Evolutionary conservation across 352 stramenopile genomes (phyloP).

Genomic region (Hyaloperonospora arabidopsidis): DNA sequence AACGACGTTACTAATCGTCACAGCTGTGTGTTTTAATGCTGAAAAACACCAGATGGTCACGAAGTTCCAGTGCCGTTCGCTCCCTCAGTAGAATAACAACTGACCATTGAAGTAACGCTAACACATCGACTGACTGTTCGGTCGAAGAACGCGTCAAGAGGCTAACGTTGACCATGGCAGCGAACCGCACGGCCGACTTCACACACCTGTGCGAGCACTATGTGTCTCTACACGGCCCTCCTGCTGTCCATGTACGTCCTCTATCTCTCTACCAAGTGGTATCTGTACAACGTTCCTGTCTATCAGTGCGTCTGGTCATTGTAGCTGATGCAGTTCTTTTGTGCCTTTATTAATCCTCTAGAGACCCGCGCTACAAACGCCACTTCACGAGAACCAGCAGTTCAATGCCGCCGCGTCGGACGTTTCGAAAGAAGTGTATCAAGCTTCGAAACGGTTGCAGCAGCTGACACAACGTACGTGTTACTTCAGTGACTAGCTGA

Average conservation of each 20-base stretch:
- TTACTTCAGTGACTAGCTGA: background rate
- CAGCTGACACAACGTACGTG: constrained; percentile 66
- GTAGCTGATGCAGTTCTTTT: constrained; percentile 5
- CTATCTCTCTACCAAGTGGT: background rate
- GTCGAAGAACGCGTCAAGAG: too few species aligned
- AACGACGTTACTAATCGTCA: too few species aligned
- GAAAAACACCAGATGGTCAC: too few species aligned
- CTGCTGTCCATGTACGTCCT: constrained; percentile 20
- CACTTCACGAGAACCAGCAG: constrained; percentile 64
- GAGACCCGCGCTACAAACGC: constrained; percentile 35
- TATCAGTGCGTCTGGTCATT: background rate
- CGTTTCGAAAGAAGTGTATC: constrained; percentile 77
- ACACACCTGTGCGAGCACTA: constrained; percentile 53
- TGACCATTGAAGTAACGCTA: too few species aligned
- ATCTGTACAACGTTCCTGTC: background rate
- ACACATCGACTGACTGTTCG: too few species aligned
- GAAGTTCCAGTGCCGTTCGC: too few species aligned
- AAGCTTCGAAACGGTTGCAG: constrained; percentile 73
- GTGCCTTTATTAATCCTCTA: constrained; percentile 5
- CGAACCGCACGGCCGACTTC: constrained; percentile 70
- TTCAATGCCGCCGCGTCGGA: constrained; percentile 76
- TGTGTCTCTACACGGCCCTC: constrained; percentile 27
- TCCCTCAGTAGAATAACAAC: too few species aligned
- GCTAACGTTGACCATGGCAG: constrained; percentile 29
- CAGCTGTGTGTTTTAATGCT: too few species aligned